Percentiles rank a stretch among this genome's conserved stretches.
These are phyloP conservation scores for Pezicula carpinea DNA, from an alignment of 2,329 filamentous ascomycete species.

Conservation along the genomic window DNA sequence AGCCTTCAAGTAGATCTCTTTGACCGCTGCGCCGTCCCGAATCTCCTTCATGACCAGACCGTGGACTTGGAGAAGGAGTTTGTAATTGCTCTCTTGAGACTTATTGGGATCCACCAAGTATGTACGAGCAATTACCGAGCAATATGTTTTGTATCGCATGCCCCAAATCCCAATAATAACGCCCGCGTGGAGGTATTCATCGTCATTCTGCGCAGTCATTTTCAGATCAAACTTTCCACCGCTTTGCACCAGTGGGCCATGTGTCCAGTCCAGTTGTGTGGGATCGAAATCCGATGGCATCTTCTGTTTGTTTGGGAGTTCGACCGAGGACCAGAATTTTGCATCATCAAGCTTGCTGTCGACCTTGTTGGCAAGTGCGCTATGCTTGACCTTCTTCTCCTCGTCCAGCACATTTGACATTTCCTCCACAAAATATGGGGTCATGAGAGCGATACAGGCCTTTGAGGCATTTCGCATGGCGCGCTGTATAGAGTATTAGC, in stretches of 20 bases:
- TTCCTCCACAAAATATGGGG: constrained; percentile 94
- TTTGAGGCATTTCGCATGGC: constrained; percentile 92
- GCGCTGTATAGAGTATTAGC: constrained; percentile 42
- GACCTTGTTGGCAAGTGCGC: constrained; percentile 78
- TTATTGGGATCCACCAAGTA: constrained; percentile 98
- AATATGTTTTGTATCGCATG: constrained; percentile 92
- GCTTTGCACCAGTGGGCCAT: constrained; percentile 87
- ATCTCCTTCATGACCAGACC: constrained; percentile 88
- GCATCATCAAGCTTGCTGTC: constrained; percentile 86
- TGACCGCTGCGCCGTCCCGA: constrained; percentile 77
- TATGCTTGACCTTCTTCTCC: constrained; percentile 96
- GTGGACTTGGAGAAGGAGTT: constrained; percentile 78
- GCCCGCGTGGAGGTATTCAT: constrained; percentile 79
- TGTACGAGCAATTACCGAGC: constrained; percentile 85
- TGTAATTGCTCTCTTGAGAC: constrained; percentile 90
- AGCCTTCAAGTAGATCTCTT: constrained; percentile 90
- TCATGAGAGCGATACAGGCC: constrained; percentile 91
- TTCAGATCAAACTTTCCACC: constrained; percentile 93
- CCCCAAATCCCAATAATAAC: constrained; percentile 92
- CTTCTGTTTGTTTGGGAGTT: constrained; percentile 66
- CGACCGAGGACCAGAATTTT: constrained; percentile 84
- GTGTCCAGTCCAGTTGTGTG: constrained; percentile 87
- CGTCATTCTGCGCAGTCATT: constrained; percentile 72
- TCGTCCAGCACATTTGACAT: constrained; percentile 95
- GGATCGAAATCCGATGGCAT: constrained; percentile 84